Evolutionary conservation across 2,329 filamentous ascomycete species (phyloP).

Genomic region (Parastagonospora nodorum): DNA sequence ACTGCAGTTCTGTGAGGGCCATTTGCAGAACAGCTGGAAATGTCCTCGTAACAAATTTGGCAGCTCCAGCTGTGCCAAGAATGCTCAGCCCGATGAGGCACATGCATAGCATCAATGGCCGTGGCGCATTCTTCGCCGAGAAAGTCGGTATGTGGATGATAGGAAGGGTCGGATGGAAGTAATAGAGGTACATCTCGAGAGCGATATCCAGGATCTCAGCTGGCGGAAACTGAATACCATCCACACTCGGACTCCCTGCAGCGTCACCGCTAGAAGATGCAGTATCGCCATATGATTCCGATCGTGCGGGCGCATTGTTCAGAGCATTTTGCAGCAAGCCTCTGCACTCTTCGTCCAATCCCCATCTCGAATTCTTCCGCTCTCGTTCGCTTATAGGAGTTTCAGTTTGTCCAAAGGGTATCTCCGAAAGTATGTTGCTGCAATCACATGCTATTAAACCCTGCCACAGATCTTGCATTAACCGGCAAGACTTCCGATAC

Average conservation of each 20-base stretch:
- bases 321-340: slow-evolving; percentile 46
- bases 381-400: slow-evolving; percentile 36
- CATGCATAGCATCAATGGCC: slow-evolving; percentile 57
- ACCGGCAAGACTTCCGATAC: slow-evolving; percentile 33
- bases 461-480: slow-evolving; percentile 45
- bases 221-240: slow-evolving; percentile 50
- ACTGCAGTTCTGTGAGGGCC: slow-evolving; percentile 50
- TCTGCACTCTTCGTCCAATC: slow-evolving; percentile 45
- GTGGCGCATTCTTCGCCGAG: slow-evolving; percentile 54
- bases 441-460: slow-evolving; percentile 35
- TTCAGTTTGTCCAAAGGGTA: slow-evolving; percentile 25
- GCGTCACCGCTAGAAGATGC: slow-evolving; percentile 39
- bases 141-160: slow-evolving; percentile 61
- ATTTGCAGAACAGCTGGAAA: slow-evolving; percentile 50
- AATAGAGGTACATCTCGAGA: slow-evolving; percentile 59
- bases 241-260: slow-evolving; percentile 29
- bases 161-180: slow-evolving; percentile 58
- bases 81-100: slow-evolving; percentile 60
- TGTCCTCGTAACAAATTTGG: slow-evolving; percentile 55
- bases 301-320: slow-evolving; percentile 30
- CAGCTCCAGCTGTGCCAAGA: slow-evolving; percentile 57
- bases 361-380: slow-evolving; percentile 43
- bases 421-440: slow-evolving; percentile 44
- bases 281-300: slow-evolving; percentile 37
- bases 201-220: slow-evolving; percentile 61